Evolutionary conservation across 2,329 filamentous ascomycete species (phyloP).

Genomic region (Monosporascus cannonballus): DNA sequence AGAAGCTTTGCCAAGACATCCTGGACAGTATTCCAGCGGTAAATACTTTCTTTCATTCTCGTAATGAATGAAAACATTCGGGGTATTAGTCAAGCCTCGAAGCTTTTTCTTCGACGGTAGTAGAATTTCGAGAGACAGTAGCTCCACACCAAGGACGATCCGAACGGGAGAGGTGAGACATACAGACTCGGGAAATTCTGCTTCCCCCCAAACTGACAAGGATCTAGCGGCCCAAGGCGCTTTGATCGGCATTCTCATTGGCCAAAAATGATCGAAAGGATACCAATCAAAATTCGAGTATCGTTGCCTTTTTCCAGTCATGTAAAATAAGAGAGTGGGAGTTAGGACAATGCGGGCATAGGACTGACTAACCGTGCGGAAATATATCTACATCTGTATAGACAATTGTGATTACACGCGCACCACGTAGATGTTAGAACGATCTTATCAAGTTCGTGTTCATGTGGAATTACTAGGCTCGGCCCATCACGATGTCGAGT

Average conservation of each 20-base stretch:
- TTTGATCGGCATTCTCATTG: constrained; percentile 8
- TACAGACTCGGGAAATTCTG: constrained; percentile 15
- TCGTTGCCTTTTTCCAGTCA: constrained; percentile 13
- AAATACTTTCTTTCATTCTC: no score
- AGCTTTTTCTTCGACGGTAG: neutral
- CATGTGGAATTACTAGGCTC: no score
- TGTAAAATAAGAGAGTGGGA: constrained; percentile 2
- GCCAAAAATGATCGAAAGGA: constrained; percentile 10
- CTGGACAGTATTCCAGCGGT: no score
- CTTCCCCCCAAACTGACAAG: constrained; percentile 1
- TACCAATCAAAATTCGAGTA: constrained; percentile 8
- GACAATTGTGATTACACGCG: no score
- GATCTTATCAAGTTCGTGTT: no score
- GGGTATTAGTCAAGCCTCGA: no score
- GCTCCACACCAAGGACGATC: constrained; percentile 7
- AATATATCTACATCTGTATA: no score
- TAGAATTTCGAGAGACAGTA: constrained; percentile 5
- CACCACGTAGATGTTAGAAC: no score
- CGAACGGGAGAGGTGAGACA: constrained; percentile 26
- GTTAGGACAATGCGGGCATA: neutral
- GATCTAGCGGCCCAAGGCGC: neutral
- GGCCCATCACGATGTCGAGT: no score
- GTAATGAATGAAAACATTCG: no score
- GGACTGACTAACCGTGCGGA: no score
- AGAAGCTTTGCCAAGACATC: no score